Evolutionary conservation across 208 protist species (phyloP).

Genomic region (Acanthamoeba lenticulata): DNA sequence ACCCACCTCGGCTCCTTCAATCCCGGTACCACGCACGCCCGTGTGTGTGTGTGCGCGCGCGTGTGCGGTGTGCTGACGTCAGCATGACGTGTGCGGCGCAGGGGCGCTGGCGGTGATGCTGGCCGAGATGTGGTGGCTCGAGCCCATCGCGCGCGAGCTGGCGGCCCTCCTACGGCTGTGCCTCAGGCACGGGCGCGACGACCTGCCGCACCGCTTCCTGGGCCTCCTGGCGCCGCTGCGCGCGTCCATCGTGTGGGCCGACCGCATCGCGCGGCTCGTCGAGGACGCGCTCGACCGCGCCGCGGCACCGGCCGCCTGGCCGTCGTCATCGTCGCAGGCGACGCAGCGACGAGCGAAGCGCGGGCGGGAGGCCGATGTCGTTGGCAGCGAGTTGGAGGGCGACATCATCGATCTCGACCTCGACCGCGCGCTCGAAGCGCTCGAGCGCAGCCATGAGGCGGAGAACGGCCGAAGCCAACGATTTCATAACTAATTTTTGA

Average conservation of each 20-base stretch:
- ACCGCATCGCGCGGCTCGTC: not conserved
- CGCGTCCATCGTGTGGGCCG: not conserved
- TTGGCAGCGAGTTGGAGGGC: not conserved
- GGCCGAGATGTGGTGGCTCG: not conserved
- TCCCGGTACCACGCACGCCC: not conserved
- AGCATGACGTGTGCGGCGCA: not conserved
- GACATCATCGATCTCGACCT: too few species aligned
- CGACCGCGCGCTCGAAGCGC: too few species aligned
- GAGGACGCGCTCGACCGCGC: not conserved
- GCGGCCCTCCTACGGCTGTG: not conserved
- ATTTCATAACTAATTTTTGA: too few species aligned
- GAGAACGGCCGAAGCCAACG: too few species aligned
- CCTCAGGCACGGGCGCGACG: not conserved
- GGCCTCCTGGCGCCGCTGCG: not conserved
- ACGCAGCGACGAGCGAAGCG: not conserved
- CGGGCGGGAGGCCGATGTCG: not conserved
- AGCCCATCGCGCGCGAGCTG: not conserved
- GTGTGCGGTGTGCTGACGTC: not conserved
- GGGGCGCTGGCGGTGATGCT: not conserved
- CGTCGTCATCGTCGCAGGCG: not conserved
- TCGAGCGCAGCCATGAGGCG: too few species aligned
- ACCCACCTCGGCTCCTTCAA: not conserved
- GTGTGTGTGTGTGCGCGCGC: not conserved
- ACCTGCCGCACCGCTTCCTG: not conserved
- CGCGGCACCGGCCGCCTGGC: not conserved